These are phyloP conservation scores for Coemansia sp. DNA, from an alignment of 192 early-diverging fungal species.

Conservation along the genomic window DNA sequence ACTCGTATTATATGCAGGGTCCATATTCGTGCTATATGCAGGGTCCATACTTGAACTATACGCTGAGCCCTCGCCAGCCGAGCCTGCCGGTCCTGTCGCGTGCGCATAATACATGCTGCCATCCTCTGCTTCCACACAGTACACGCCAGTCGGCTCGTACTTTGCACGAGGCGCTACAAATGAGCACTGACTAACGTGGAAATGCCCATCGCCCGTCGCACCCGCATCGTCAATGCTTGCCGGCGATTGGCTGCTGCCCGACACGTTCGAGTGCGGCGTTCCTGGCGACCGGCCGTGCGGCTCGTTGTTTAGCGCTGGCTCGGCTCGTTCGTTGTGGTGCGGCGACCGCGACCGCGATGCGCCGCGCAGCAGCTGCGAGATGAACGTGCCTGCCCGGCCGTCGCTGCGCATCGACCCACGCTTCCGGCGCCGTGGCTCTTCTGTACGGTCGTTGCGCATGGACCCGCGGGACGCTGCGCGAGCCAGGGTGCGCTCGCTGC, in stretches of 20 bases:
- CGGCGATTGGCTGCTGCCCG: constrained; percentile 2
- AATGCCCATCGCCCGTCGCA: not conserved
- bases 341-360: constrained; percentile 18
- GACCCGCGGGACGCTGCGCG: constrained; percentile 37
- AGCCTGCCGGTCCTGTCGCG: no score
- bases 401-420: constrained; percentile 13
- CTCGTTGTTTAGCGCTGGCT: no score
- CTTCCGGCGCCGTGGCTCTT: constrained; percentile 22
- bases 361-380: constrained; percentile 41
- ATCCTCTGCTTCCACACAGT: constrained; percentile 4
- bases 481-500: constrained; percentile 41
- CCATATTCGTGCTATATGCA: no score
- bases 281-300: constrained; percentile 15
- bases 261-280: constrained; percentile 14
- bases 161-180: not conserved
- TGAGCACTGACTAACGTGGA: constrained; percentile 14
- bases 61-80: no score
- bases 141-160: not conserved
- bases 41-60: no score
- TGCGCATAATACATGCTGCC: constrained; percentile 5
- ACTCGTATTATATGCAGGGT: no score
- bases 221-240: constrained; percentile 1
- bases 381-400: constrained; percentile 23
- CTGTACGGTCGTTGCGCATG: constrained; percentile 9
- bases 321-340: not conserved